These are phyloP conservation scores for Lavandula angustifolia DNA, from an alignment of 257 asterid species.

Conservation along the genomic window DNA sequence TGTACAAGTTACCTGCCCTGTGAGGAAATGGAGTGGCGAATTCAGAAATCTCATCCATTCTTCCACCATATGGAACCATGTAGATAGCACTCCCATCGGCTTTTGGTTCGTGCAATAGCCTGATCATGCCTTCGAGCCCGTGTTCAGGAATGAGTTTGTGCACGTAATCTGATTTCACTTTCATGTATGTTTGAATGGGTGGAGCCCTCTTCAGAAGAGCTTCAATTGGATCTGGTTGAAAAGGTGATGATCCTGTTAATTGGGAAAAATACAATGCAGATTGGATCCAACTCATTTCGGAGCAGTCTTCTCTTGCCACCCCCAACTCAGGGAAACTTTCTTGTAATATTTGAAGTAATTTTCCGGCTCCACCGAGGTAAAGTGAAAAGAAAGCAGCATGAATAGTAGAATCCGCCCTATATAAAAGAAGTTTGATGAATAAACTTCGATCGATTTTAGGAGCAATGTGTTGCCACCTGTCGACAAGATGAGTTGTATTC, in stretches of 20 bases:
- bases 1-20: slow-evolving; percentile 35
- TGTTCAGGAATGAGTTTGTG: slow-evolving; percentile 26
- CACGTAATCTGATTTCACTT: slow-evolving; percentile 44
- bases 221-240: neutral
- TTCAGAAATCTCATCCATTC: slow-evolving; percentile 43
- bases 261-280: slow-evolving; percentile 2
- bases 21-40: slow-evolving; percentile 39
- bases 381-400: neutral
- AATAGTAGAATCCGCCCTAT: slow-evolving; percentile 7
- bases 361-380: slow-evolving; percentile 24
- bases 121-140: slow-evolving; percentile 37
- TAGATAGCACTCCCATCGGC: slow-evolving; percentile 12
- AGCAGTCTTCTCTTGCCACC: slow-evolving; percentile 23
- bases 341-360: slow-evolving; percentile 19
- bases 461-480: too few relatives aligned
- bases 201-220: slow-evolving; percentile 25
- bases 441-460: too few relatives aligned
- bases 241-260: neutral
- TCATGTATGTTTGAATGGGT: neutral
- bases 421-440: too few relatives aligned
- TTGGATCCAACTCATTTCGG: slow-evolving; percentile 16
- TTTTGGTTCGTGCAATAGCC: slow-evolving; percentile 26
- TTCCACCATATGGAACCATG: slow-evolving; percentile 39
- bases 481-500: neutral
- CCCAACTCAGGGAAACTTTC: slow-evolving; percentile 27